Conservation (phyloP, 257 asterid species). For the Solanum sitiens region DNA sequence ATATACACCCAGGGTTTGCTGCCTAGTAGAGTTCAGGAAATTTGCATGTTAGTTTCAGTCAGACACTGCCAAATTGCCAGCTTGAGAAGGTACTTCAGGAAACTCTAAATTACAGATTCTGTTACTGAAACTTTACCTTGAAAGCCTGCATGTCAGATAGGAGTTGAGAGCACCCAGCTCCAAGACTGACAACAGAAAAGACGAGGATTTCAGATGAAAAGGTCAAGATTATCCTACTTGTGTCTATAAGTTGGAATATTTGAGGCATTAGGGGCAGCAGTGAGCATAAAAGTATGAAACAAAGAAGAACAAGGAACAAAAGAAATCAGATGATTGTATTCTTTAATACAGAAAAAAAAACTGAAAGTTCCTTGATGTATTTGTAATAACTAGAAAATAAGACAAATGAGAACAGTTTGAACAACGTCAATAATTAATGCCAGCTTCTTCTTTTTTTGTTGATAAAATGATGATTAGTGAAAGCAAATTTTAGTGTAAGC, state of each 20-base stretch:
- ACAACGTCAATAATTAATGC: neutral
- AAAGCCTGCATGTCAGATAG: slow-evolving; percentile 99
- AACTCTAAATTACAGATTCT: neutral
- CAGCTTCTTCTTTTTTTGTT: neutral
- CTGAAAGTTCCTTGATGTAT: neutral
- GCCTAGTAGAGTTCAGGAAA: slow-evolving; percentile 49
- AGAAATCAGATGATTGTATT: neutral
- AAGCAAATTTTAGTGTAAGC: neutral
- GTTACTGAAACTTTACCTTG: slow-evolving; percentile 55
- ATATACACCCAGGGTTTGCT: slow-evolving; percentile 95
- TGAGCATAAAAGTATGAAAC: neutral
- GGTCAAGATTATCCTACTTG: neutral
- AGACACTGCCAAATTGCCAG: slow-evolving; percentile 2
- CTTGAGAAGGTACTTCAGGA: slow-evolving; percentile 3
- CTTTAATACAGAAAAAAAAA: neutral
- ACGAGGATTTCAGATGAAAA: slow-evolving; percentile 18
- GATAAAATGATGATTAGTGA: neutral
- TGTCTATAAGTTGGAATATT: neutral
- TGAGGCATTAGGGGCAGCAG: neutral
- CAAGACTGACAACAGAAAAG: slow-evolving; percentile 52
- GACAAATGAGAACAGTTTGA: neutral
- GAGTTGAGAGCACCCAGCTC: slow-evolving; percentile 98
- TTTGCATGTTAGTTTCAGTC: slow-evolving; percentile 5
- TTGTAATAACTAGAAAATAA: neutral
- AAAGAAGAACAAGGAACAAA: neutral